Conservation (phyloP, 2,329 filamentous ascomycete genomes). For the Monilinia polystroma region DNA sequence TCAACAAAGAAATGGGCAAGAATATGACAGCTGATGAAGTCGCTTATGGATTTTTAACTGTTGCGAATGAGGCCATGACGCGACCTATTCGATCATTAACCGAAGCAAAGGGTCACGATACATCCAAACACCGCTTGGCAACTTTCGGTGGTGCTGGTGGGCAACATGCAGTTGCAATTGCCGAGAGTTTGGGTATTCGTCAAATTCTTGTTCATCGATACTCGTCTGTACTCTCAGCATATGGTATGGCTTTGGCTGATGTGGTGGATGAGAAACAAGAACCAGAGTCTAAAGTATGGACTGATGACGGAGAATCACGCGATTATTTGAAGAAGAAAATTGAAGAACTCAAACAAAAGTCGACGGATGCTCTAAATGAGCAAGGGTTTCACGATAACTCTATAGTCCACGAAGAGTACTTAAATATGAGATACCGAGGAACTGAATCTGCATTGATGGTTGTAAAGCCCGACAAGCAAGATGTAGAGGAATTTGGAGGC, state of each 20-base stretch:
- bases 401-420: conserved; percentile 84
- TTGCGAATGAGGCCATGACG: conserved; percentile 90
- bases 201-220: conserved; percentile 86
- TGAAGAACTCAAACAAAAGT: conserved; percentile 75
- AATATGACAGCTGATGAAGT: conserved; percentile 79
- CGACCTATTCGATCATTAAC: conserved; percentile 86
- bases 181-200: conserved; percentile 76
- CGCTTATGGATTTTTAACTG: conserved; percentile 83
- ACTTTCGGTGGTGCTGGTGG: conserved; percentile 92
- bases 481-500: conserved; percentile 58
- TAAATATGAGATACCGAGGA: conserved; percentile 90
- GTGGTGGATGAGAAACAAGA: conserved; percentile 90
- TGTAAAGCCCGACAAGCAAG: conserved; percentile 65
- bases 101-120: conserved; percentile 89
- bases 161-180: conserved; percentile 90
- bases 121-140: conserved; percentile 83
- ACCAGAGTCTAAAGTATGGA: conserved; percentile 64
- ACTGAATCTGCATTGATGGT: conserved; percentile 93
- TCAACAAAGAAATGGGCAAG: conserved; percentile 72
- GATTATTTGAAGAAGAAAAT: conserved; percentile 70
- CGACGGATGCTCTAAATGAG: conserved; percentile 62
- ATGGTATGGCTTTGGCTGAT: conserved; percentile 90
- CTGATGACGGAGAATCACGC: conserved; percentile 56
- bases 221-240: conserved; percentile 85
- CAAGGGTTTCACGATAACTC: conserved; percentile 77